A percentile compares a stretch with the other conserved stretches of the same genome.
These are phyloP conservation scores for Stephania yunnanensis DNA, from an alignment of 164 flowering plant species.

Conservation along the genomic window DNA sequence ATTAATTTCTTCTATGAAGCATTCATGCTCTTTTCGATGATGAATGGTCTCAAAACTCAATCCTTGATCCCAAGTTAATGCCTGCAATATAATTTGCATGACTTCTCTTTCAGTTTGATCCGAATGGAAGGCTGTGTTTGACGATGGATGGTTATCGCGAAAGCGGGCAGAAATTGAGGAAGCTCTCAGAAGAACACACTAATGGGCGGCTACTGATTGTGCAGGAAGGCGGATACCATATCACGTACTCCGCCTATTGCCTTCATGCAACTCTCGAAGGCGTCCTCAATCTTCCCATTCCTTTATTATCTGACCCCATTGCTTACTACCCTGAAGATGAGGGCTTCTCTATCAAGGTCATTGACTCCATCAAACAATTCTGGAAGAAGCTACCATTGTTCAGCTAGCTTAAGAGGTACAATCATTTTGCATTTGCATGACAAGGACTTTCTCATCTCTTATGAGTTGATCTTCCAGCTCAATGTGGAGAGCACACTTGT, in stretches of 20 bases:
- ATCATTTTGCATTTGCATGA: background rate
- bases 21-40: background rate
- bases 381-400: constrained; percentile 39
- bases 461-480: background rate
- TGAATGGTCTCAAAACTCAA: background rate
- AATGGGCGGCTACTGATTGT: constrained; percentile 67
- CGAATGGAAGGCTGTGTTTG: constrained; percentile 94
- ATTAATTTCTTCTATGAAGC: background rate
- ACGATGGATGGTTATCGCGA: constrained; percentile 85
- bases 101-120: constrained; percentile 64
- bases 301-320: constrained; percentile 66
- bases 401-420: constrained; percentile 7
- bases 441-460: background rate
- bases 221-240: constrained; percentile 95
- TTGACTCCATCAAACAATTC: constrained; percentile 49
- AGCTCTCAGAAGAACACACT: constrained; percentile 48
- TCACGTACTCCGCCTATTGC: constrained; percentile 96
- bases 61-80: background rate
- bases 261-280: constrained; percentile 93
- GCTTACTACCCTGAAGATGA: constrained; percentile 85
- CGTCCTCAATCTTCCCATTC: constrained; percentile 50
- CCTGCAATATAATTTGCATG: background rate
- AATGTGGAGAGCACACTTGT: background rate
- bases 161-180: constrained; percentile 46
- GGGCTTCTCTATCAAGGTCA: constrained; percentile 37